phyloP scores from a whole-genome alignment of 2,329 filamentous ascomycete genomes.

The Ploettnerulaceae sp. region DNA sequence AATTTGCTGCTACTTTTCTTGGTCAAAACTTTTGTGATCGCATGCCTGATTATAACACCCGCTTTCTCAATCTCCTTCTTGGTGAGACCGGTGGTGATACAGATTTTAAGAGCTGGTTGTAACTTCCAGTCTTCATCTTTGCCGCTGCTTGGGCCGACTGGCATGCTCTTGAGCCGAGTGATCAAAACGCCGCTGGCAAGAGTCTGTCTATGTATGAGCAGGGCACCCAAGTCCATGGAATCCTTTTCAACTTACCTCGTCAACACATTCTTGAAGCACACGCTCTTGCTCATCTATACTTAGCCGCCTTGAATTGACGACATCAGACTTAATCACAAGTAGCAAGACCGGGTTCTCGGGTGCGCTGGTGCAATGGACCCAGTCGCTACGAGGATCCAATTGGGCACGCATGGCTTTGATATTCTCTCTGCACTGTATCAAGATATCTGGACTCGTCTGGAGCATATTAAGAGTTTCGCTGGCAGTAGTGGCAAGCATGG shows the following conservation, averaged over 20 bases:
- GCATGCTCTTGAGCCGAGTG: slow-evolving; percentile 76
- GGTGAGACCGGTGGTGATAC: slow-evolving; percentile 78
- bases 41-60: slow-evolving; percentile 80
- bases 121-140: slow-evolving; percentile 66
- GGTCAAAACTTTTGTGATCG: slow-evolving; percentile 86
- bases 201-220: slow-evolving; percentile 46
- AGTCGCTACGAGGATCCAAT: slow-evolving; percentile 88
- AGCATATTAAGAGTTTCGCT: slow-evolving; percentile 85
- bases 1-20: slow-evolving; percentile 50
- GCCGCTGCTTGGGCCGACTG: slow-evolving; percentile 56
- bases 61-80: slow-evolving; percentile 97
- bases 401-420: slow-evolving; percentile 81
- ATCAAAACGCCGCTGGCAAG: slow-evolving; percentile 86
- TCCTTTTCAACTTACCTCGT: slow-evolving; percentile 66
- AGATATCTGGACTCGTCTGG: slow-evolving; percentile 79
- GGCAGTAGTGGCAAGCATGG: slow-evolving; percentile 90
- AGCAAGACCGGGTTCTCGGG: slow-evolving; percentile 85
- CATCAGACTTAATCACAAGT: slow-evolving; percentile 75
- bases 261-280: slow-evolving; percentile 85
- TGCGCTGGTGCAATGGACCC: slow-evolving; percentile 77
- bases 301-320: slow-evolving; percentile 66
- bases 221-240: neutral
- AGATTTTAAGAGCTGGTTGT: slow-evolving; percentile 85
- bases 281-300: slow-evolving; percentile 74
- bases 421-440: slow-evolving; percentile 76